Base-by-base conservation (phyloP, 495 filamentous ascomycete species). In the Letharia columbiana region DNA sequence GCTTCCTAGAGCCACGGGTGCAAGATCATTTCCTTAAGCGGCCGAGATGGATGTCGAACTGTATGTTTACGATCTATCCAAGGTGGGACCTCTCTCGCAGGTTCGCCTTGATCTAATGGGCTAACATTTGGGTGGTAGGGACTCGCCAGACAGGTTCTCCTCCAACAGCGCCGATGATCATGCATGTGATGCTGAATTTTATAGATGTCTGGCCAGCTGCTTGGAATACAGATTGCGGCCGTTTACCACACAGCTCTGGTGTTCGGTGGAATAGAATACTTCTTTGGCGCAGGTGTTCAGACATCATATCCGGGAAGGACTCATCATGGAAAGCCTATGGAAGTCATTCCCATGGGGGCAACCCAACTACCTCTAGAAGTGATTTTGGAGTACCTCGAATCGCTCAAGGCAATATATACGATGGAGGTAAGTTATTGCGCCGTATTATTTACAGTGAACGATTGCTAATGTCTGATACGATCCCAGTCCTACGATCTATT, bases 41-140 rank as follows among this genome's bases (percentile, higher is more conserved):
- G 45, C 50, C 11, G 65, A 56, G n/a, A 96, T 96, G 91, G 89
- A 95, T 66, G 90, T 96, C 47, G 82, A 93, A 72, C 83, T 97
- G 58, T 93, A 96, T 66, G 87, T 96, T 62, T 98, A 98, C 70
- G 94, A 98, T 80, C 83, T 98, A 47, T 96, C 94, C n/a, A 81
- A 87, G 74, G 92, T 86, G 67, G 60, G 69, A 62, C 58, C 63
- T 47, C 23, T 28, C 50, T 41, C 56, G 58, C 57, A n/a, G 45
- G 33, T 66, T 63, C 63, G n/a, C 8, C 28, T 44, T 23, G 39
- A 57, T 56, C 18, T 61, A n/a, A 31, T 33, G 28, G 40, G 52
- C 69, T 70, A 31, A 77, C 40, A 57, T n/a, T 40, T 57, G n/a
- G 31, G n/a, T 2, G 12, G 10, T 58, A 75, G 76, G 76, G 77